Evolutionary conservation across 2,329 filamentous ascomycete genomes (phyloP).

Genomic region (Penicillium sumatraense): DNA sequence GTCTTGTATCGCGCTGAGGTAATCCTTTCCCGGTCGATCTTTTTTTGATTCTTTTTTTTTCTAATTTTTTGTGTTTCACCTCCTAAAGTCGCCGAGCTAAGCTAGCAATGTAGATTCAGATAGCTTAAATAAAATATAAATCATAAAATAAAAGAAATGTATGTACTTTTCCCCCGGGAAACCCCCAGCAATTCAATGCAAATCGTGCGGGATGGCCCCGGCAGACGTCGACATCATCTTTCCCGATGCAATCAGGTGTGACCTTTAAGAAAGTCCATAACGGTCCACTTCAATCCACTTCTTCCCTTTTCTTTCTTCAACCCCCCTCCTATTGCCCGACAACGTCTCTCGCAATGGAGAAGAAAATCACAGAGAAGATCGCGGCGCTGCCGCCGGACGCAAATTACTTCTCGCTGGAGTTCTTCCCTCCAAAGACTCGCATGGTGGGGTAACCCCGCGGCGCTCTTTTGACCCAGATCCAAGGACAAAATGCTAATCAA

Average conservation of each 20-base stretch:
- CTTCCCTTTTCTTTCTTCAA: slow-evolving; percentile 23
- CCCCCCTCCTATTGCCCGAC: slow-evolving; percentile 21
- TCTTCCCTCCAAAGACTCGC: slow-evolving; percentile 96
- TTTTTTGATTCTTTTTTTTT: neutral
- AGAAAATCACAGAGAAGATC: slow-evolving; percentile 95
- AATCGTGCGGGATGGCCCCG: slow-evolving; percentile 19
- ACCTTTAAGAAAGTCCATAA: slow-evolving; percentile 14
- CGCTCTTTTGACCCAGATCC: slow-evolving; percentile 2
- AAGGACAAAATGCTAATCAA: slow-evolving; percentile 28
- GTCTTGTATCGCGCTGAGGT: slow-evolving; percentile 18
- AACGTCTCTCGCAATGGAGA: slow-evolving; percentile 64
- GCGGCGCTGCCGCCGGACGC: slow-evolving; percentile 80
- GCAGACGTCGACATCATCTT: slow-evolving; percentile 24
- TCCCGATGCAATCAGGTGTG: slow-evolving; percentile 18
- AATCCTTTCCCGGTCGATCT: slow-evolving; percentile 13
- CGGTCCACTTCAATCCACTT: slow-evolving; percentile 29
- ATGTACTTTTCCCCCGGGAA: neutral
- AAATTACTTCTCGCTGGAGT: slow-evolving; percentile 95
- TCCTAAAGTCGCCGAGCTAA: neutral
- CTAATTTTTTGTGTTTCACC: neutral
- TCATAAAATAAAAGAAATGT: neutral
- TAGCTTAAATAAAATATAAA: neutral
- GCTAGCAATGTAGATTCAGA: too few species aligned
- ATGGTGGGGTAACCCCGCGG: slow-evolving; percentile 62
- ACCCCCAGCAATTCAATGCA: neutral